Evolutionary conservation across 176 grass and related monocot species (phyloP), one percentile per base, ranked within the genome.

Genomic region (Chrysopogon serrulatus): DNA sequence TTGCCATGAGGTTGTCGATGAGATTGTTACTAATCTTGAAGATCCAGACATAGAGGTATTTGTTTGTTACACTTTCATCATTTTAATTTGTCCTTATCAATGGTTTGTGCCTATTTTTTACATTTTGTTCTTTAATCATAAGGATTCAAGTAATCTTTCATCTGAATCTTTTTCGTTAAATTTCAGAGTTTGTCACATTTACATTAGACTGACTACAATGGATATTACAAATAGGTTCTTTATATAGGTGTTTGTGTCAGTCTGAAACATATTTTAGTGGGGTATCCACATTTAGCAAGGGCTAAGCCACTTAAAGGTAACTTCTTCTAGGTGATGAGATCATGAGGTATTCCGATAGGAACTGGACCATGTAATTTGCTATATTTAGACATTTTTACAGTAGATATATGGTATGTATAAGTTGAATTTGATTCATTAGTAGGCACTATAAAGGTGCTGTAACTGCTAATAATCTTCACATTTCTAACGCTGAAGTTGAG

Each of bases 1-100:
- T 79, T 96, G 93, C 70, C 90, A 92, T 81, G 69, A 89, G 77
- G 79, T 89, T 76, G 72, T 87, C 18, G 83, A 78, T 45, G 83
- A 96, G 78, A 51, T 93, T 26, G 32, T 90, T 78, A 67, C 28
- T 56, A 78, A 85, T 63, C 80, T 96, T 51, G 48, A 93, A 82
- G 86, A 96, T 87, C 86, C 93, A 72, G 93, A 89, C 35, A 87
- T 71, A 43, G 72, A 96, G 94, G 91, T 96, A 87, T 74, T 78
- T 39, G 4, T 32, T 56, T 39, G 16, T 90, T 76, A 43, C 27
- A 28, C 19, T 37, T 56, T 54, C 6, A 32, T 84, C 27, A 10
- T 48, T 73, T 26, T 40, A 45, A 21, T 27, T 56, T 69, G 7
- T 60, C 26, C 17, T 40, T 23, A 30, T 69, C 5, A 70, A 26